A percentile compares a stretch with the other conserved stretches of the same genome.
These are phyloP conservation scores for Mediolabrus comicus DNA, from an alignment of 108 stramenopile genomes.

Conservation along the genomic window DNA sequence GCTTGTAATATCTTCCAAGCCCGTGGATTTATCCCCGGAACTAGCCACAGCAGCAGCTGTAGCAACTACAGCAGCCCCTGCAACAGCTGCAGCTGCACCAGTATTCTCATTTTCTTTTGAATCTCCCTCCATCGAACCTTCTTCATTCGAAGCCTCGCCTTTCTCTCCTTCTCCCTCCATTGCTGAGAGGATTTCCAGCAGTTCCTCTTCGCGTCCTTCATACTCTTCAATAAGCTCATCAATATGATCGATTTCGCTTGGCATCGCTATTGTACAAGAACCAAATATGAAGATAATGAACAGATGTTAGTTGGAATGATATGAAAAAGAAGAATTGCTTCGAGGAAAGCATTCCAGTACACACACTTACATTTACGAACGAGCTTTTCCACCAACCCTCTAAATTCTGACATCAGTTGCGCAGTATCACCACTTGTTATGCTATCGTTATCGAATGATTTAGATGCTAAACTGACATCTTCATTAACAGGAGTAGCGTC, in stretches of 20 bases:
- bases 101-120: neutral
- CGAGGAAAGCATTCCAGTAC: no score
- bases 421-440: neutral
- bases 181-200: constrained; percentile 17
- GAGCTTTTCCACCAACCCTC: constrained; percentile 8
- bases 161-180: constrained; percentile 3
- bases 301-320: neutral
- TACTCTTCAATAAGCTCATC: constrained; percentile 29
- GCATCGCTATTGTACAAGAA: constrained; percentile 12
- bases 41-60: neutral
- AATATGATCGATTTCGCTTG: constrained; percentile 15
- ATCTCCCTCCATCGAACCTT: neutral
- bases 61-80: neutral
- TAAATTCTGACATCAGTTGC: constrained; percentile 4
- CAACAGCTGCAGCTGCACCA: neutral
- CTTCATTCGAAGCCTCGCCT: neutral
- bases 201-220: constrained; percentile 18
- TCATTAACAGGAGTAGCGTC: neutral
- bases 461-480: neutral
- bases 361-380: constrained; percentile 22
- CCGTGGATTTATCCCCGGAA: neutral
- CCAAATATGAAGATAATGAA: neutral
- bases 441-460: neutral
- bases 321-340: neutral
- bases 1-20: neutral